Base-by-base conservation (phyloP, 164 flowering plant genomes). In the Piper betle region DNA sequence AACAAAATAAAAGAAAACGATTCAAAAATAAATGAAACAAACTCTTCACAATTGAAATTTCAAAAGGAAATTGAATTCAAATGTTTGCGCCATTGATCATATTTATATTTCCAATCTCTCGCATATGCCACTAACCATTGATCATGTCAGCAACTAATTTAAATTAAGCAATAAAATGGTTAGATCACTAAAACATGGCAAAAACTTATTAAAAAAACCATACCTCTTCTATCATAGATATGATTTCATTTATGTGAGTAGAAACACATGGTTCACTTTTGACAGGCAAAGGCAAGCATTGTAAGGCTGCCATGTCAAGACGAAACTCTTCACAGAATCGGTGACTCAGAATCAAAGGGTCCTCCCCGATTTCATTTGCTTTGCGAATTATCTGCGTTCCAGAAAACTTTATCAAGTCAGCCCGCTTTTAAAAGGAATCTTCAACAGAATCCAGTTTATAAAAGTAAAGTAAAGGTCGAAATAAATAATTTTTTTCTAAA, bases 181-280 rank as follows among this genome's bases (percentile, higher is more conserved):
- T n/a, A 2, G 17, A 39, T 58, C 17, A 39, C n/a, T 37, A 58
- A 33, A 58, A 39, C 6, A 55, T 55, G 33, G 37, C 12, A 33
- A 19, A 4, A 15, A 57, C 17, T 2, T 9, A 46, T 43, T 5
- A 15, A 20, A 4, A 17, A 42, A 17, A 65, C 10, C 65, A 56
- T 39, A 87, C 96, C 99, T 88, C 75, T 17, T 62, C 37, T 70
- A 93, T 90, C 95, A 93, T 79, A 61, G 74, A 82, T 57, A 42
- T 84, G 40, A 93, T 93, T 69, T 90, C 78, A 18, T 79, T 82
- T 77, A 93, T 81, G 77, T 90, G 92, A 38, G 75, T 80, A 71
- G 97, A 79, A 55, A 93, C 97, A 57, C 86, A 81, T 15, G 99
- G 99, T 75, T 86, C 78, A 25, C 33, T 25, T 56, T 80, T 75